Evolutionary conservation across 2,329 filamentous ascomycete genomes (phyloP), one percentile per base, ranked within the genome.

Genomic region (Keithomyces neogunnii): DNA sequence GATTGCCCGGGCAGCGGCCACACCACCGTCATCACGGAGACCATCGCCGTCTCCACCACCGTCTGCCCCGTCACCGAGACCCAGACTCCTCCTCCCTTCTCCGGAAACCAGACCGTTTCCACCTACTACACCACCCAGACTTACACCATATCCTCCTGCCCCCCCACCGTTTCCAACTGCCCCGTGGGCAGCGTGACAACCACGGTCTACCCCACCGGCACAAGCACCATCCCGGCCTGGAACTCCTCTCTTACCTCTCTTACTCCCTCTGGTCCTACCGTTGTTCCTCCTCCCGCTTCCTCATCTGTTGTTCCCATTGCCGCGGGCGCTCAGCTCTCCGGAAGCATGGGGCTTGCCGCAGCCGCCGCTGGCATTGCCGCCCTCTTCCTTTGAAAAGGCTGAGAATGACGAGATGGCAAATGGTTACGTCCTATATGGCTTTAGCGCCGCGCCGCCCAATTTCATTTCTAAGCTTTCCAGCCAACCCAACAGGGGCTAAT

Each of bases 11-110:
- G 52, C 46, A 54, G 56, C 26, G 53, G 56, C 33, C 56, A 59
- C 38, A 61, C 61, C 50, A 60, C 61, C 1, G 49, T 47, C 47
- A 48, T 57, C 48, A 67, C 62, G 6, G 57, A 64, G 56, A 66
- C 66, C n/a, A 54, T 62, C 31, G 57, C 65, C 28, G 49, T 65
- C 46, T 70, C 66, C 38, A 73, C 70, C 43, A 74, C 71, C 4
- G 61, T 73, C 50, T 73, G 71, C 66, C 72, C 72, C 9, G 65
- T 73, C 48, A 64, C 62, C 19, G 49, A 49, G 49, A 47, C 55
- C 44, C 33, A 32, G 29, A 13, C 31, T 47, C 28, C 44, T 30
- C 33, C 52, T 8, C 45, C 51, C 19, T 28, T 39, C 32, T 26
- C 46, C 40, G 26, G 33, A 32, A 35, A 49, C 30, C 50, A 40